Percentiles rank a stretch among this genome's conserved stretches.
Evolutionary conservation across 202 grass and related monocot genomes (phyloP).

Genomic region (Schoenoplectus tabernaemontani): DNA sequence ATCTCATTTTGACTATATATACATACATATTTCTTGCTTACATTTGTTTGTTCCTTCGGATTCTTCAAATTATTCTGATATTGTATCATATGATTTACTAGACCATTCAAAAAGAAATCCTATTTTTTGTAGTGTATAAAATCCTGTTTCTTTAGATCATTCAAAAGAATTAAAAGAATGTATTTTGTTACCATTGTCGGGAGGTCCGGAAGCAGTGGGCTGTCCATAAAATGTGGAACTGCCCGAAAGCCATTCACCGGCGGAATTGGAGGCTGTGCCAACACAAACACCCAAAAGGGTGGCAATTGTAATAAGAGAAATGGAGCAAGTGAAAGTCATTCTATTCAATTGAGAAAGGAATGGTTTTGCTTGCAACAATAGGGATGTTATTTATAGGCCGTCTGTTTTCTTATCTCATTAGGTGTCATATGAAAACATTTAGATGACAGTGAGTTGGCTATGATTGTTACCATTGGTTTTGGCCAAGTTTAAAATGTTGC

Average conservation of each 20-base stretch:
- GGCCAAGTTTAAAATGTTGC: background rate
- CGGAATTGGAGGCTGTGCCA: no score
- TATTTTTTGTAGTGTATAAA: no score
- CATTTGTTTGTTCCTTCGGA: background rate
- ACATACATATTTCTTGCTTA: background rate
- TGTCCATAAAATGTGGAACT: slow-evolving; percentile 66
- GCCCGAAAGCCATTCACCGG: slow-evolving; percentile 31
- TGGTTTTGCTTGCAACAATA: background rate
- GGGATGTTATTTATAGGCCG: slow-evolving; percentile 11
- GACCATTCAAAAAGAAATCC: background rate
- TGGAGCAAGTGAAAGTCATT: background rate
- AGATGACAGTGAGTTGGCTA: background rate
- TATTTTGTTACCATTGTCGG: slow-evolving; percentile 43
- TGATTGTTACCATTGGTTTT: background rate
- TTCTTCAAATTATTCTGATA: background rate
- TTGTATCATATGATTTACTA: background rate
- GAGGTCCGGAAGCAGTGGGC: slow-evolving; percentile 40
- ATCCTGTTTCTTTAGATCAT: no score
- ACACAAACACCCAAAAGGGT: slow-evolving; percentile 2
- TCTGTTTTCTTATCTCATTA: background rate
- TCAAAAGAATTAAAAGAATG: background rate
- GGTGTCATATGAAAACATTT: background rate
- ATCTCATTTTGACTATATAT: no score
- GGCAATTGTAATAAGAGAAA: background rate
- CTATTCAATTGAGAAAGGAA: background rate